Percentiles rank a stretch among this genome's conserved stretches.
Conservation (phyloP, 257 asterid genomes). For the Rubia yunnanensis region DNA sequence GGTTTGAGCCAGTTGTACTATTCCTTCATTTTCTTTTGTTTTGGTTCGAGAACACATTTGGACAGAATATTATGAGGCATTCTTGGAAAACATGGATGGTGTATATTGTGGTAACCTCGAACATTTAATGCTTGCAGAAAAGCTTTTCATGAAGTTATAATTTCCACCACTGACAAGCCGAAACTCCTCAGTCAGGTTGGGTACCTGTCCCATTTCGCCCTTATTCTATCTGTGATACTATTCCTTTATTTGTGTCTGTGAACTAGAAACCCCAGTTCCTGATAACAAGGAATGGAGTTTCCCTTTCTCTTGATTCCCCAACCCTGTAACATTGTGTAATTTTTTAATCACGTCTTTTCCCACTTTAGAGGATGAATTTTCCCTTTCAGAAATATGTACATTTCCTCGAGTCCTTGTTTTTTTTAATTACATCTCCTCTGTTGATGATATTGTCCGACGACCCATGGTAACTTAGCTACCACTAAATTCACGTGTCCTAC, state of each 20-base stretch:
- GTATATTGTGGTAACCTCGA: conserved; percentile 8
- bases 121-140: conserved; percentile 29
- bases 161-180: conserved; percentile 79
- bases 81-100: neutral
- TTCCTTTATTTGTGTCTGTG: neutral
- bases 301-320: neutral
- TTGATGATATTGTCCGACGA: neutral
- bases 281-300: neutral
- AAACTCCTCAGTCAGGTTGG: conserved; percentile 77
- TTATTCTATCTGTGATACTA: neutral
- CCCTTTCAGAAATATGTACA: neutral
- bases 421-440: neutral
- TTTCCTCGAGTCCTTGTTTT: neutral
- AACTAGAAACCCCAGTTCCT: neutral
- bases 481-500: neutral
- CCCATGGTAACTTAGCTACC: neutral
- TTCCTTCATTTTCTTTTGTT: conserved; percentile 12
- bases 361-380: neutral
- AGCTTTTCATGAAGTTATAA: conserved; percentile 63
- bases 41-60: neutral
- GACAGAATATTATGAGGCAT: neutral
- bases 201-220: neutral
- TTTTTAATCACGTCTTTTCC: neutral
- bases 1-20: conserved; percentile 51
- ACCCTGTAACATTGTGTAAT: neutral